phyloP scores from a whole-genome alignment of 495 filamentous ascomycete genomes.

The Lentithecium fluviatile region DNA sequence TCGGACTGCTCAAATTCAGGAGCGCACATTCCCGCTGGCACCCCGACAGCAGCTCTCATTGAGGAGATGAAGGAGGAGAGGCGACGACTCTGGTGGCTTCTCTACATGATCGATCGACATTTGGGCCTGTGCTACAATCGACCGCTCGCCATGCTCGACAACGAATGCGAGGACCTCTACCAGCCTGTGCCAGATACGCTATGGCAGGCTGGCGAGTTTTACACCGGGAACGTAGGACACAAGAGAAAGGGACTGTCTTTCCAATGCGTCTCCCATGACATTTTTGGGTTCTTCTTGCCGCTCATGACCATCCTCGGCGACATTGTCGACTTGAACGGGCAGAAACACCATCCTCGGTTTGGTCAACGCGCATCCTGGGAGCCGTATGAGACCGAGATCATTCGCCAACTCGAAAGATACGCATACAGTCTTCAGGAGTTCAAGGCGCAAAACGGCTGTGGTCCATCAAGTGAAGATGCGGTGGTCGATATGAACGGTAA shows the following conservation, averaged over 20 bases:
- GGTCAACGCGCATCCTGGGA: conserved; percentile 27
- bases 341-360: conserved; percentile 34
- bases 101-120: conserved; percentile 54
- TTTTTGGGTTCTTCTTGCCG: conserved; percentile 40
- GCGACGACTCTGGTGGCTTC: conserved; percentile 52
- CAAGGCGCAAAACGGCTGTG: conserved; percentile 26
- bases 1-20: conserved; percentile 16
- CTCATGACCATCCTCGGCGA: conserved; percentile 41
- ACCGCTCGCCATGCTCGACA: conserved; percentile 49
- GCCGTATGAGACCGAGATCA: conserved; percentile 30
- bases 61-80: conserved; percentile 51
- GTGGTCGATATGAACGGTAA: conserved; percentile 3
- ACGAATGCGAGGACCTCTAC: conserved; percentile 45
- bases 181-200: conserved; percentile 41
- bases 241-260: conserved; percentile 27
- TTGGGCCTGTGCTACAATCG: conserved; percentile 53
- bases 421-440: conserved; percentile 33
- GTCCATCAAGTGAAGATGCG: conserved; percentile 5
- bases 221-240: conserved; percentile 10
- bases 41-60: conserved; percentile 22
- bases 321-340: conserved; percentile 38
- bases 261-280: conserved; percentile 38
- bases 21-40: conserved; percentile 17
- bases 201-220: conserved; percentile 39
- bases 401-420: conserved; percentile 27